Evolutionary conservation across 2,329 filamentous ascomycete species (phyloP), one percentile per base, ranked within the genome.

Genomic region (Dothidotthia symphoricarpi): DNA sequence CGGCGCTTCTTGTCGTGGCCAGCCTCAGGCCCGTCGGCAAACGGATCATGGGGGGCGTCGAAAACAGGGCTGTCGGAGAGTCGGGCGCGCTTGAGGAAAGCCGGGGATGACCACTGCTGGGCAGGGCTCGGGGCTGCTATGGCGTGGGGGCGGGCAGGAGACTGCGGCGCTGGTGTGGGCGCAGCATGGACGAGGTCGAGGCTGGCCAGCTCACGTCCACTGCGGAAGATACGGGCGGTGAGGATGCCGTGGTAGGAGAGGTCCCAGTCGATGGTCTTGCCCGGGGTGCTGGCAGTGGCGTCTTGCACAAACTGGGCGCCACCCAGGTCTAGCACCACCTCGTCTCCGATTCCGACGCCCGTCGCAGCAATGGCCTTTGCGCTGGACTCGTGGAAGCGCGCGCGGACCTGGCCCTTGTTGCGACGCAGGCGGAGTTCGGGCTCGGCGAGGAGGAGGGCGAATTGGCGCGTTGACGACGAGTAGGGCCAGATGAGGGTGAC

Each of bases 401-500:
- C 78, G 39, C 89, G 83, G 15, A 95, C 81, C 67, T 95, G 88
- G 10, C 91, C 91, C 50, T 80, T 84, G 27, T 77, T 75, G 46
- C 81, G 80, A 39, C 91, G 86, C 34, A 91, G 75, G 31, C 87
- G 84, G 57, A 90, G 86, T 63, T 96, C 88, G 30, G 83, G 82
- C 56, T 96, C 90, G 30, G 86, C 86, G 24, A 97, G 77, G 14
- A 94, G 77, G 34, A 96, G 82, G 16, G 88, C 84, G 51, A 89
- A 77, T 26, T 82, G 82, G 36, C 78, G 79, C 19, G 78, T 85
- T 16, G 88, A 81, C 15, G 85, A 85, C 49, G 86, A 95, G 67
- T 88, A 96, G 0, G 91, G 91, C 90, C 91, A 97, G 41, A 88
- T 82, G 24, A 97, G 80, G 7, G 88, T 91, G 15, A 96, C 80